A percentile compares a stretch with the other conserved stretches of the same genome.
Evolutionary conservation across 2,329 filamentous ascomycete genomes (phyloP).

Genomic region (Fusarium acutatum): DNA sequence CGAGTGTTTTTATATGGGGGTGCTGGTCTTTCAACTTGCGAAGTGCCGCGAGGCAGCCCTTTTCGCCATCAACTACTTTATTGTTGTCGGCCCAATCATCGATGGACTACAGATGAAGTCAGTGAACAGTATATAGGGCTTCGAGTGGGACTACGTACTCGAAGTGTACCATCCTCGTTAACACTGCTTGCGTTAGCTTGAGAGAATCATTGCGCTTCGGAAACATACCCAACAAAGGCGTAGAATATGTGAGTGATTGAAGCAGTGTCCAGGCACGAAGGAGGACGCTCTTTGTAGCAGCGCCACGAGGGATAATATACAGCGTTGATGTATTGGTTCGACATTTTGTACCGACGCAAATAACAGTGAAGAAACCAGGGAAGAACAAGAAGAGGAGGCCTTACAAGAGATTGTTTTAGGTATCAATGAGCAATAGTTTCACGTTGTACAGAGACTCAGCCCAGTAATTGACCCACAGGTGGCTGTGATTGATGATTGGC

Average conservation of each 20-base stretch:
- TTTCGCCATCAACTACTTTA: conserved; percentile 66
- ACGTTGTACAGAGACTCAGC: conserved; percentile 9
- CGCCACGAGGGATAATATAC: conserved; percentile 74
- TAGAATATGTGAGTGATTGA: conserved; percentile 72
- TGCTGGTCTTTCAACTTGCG: conserved; percentile 65
- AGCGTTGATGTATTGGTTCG: conserved; percentile 44
- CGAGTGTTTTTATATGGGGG: conserved; percentile 64
- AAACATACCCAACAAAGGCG: conserved; percentile 63
- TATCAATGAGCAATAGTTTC: conserved; percentile 16
- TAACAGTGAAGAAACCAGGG: neutral
- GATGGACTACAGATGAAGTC: conserved; percentile 47
- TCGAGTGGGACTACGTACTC: conserved; percentile 48
- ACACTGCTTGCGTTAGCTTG: conserved; percentile 41
- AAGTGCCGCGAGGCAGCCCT: conserved; percentile 69
- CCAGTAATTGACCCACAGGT: neutral
- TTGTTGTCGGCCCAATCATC: conserved; percentile 71
- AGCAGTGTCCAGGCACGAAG: conserved; percentile 63
- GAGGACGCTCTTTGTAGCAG: conserved; percentile 68
- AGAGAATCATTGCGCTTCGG: neutral
- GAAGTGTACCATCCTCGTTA: conserved; percentile 45
- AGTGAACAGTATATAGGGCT: neutral
- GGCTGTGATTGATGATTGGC: neutral
- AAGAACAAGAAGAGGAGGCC: neutral
- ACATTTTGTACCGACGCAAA: conserved; percentile 2
- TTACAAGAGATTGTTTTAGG: neutral